Evolutionary conservation across 1,284 basidiomycete species (phyloP).

Genomic region (Marasmius tenuissimus): DNA sequence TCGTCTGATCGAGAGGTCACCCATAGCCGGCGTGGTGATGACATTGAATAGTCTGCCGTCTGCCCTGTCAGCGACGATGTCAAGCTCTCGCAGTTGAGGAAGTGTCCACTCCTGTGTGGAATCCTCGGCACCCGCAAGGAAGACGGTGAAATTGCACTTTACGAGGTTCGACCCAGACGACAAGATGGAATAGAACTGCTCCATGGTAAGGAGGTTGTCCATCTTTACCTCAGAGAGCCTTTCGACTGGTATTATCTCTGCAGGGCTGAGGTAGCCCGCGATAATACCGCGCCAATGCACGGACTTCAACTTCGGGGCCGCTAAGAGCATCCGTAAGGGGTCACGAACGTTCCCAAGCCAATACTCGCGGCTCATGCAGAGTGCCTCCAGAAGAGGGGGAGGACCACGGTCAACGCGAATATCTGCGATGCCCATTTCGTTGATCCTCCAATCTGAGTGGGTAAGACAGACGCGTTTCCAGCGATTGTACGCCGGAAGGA

Average conservation of each 20-base stretch:
- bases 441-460: constrained; percentile 24
- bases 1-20: not conserved
- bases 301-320: constrained; percentile 22
- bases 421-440: constrained; percentile 17
- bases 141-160: constrained; percentile 14
- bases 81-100: not conserved
- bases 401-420: constrained; percentile 11
- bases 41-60: constrained; percentile 3
- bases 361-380: constrained; percentile 23
- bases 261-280: constrained; percentile 15
- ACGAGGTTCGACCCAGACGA: constrained; percentile 12
- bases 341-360: constrained; percentile 19
- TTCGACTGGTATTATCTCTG: constrained; percentile 10
- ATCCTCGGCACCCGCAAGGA: not conserved
- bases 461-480: constrained; percentile 25
- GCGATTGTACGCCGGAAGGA: constrained; percentile 1
- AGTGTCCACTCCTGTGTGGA: not conserved
- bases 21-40: constrained; percentile 3
- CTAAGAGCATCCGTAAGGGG: constrained; percentile 19
- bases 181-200: constrained; percentile 19
- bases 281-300: constrained; percentile 25
- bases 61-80: not conserved
- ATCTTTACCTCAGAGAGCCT: constrained; percentile 17
- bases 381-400: constrained; percentile 21
- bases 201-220: constrained; percentile 13